Base-by-base conservation (phyloP, 108 stramenopile species). In the Nannochloropsis gaditana region DNA sequence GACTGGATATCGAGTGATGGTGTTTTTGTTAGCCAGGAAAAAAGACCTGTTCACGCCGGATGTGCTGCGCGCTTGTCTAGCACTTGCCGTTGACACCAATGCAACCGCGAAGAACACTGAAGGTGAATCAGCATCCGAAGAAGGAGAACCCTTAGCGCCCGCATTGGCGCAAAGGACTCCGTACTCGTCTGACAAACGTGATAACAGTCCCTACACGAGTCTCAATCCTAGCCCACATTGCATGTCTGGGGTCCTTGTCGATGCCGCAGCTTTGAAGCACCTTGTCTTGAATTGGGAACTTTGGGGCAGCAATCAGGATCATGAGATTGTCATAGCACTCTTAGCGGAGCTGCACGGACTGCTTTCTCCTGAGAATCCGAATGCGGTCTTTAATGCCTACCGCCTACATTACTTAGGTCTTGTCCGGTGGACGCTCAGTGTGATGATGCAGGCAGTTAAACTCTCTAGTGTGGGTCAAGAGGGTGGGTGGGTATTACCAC, bases 201-300 rank as follows among this genome's bases (percentile, higher is more conserved):
- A 73, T n/a, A n/a, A 73, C 15, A 73, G 59, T 2, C 19, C 59
- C 59, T 2, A 2, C 19, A 8, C 59, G 19, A n/a, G 19, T n/a
- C n/a, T 8, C 59, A n/a, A 15, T n/a, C 59, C 59, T 5, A n/a
- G 19, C 59, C n/a, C 8, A n/a, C n/a, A 4, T 3, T 73, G 19
- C 59, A n/a, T 2, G 3, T 73, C 59, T 2, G 3, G n/a, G 59
- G 59, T 73, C 59, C 59, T 73, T n/a, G 59, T 73, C 2, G 88
- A 89, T 31, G 82, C 85, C 19, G 79, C 82, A 41, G 88, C 88
- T 5, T 85, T 89, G 82, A 84, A 85, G 85, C 45, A 85, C 79
- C 50, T 89, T 10, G 85, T 89, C 0, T 45, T 89, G 85, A 89
- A 89, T 15, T 84, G 85, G 50, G 84, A 89, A 80, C 83, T 87